A percentile compares a stretch with the other conserved stretches of the same genome.
Conservation (phyloP, 2,329 filamentous ascomycete genomes). For the Penicillium sp. region DNA sequence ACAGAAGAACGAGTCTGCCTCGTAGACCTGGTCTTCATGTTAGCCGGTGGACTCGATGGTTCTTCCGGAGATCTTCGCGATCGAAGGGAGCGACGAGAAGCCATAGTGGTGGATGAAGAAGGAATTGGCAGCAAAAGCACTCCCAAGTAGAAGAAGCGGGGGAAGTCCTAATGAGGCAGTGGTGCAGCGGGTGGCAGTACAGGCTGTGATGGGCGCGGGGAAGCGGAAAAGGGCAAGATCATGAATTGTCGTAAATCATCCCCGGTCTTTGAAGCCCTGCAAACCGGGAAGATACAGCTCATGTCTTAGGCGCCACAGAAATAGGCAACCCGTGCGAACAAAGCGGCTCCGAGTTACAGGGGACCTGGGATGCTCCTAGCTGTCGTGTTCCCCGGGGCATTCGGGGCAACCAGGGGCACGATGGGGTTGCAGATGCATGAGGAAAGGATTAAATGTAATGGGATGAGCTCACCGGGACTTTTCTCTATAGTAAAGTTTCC, state of each 20-base stretch:
- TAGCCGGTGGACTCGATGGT: slow-evolving; percentile 29
- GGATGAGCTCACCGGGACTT: slow-evolving; percentile 18
- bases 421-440: slow-evolving; percentile 2
- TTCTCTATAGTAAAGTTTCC: slow-evolving; percentile 10
- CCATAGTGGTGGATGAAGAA: slow-evolving; percentile 26
- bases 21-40: slow-evolving; percentile 34
- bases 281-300: slow-evolving; percentile 30
- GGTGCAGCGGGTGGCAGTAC: slow-evolving; percentile 16
- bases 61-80: slow-evolving; percentile 29
- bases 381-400: slow-evolving; percentile 13
- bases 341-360: slow-evolving; percentile 20
- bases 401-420: not conserved
- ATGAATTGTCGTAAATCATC: slow-evolving; percentile 9
- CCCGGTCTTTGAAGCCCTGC: slow-evolving; percentile 17
- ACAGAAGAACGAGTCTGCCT: slow-evolving; percentile 31
- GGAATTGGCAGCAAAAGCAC: too few relatives aligned
- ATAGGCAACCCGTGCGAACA: slow-evolving; percentile 22
- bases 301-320: slow-evolving; percentile 27
- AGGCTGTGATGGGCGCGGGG: slow-evolving; percentile 6
- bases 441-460: slow-evolving; percentile 2
- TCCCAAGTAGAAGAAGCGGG: slow-evolving; percentile 1
- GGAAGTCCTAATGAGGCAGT: slow-evolving; percentile 4
- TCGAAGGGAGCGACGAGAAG: slow-evolving; percentile 36
- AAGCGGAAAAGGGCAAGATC: slow-evolving; percentile 2
- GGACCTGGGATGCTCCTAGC: slow-evolving; percentile 14